A percentile compares a stretch with the other conserved stretches of the same genome.
phyloP scores from a whole-genome alignment of 345 rosid species.

The Hibiscus syriacus region DNA sequence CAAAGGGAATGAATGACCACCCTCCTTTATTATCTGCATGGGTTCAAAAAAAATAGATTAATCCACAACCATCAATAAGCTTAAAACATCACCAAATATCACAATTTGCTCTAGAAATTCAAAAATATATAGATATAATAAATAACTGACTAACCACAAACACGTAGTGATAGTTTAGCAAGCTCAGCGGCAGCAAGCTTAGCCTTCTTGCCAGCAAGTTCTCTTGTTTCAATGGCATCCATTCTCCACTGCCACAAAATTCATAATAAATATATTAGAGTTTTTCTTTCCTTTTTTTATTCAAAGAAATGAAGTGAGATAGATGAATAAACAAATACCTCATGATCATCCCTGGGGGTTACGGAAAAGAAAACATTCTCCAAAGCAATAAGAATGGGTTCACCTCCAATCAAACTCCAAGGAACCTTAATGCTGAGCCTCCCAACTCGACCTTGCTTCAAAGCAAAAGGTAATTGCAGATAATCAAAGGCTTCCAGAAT shows the following conservation, averaged over 20 bases:
- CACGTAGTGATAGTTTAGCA: constrained; percentile 66
- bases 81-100: no score
- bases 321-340: constrained; percentile 26
- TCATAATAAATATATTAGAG: not conserved
- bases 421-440: constrained; percentile 69
- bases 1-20: constrained; percentile 56
- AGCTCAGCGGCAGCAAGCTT: constrained; percentile 94
- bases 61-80: not conserved
- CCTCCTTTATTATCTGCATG: constrained; percentile 69
- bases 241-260: constrained; percentile 53
- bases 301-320: not conserved
- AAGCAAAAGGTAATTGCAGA: constrained; percentile 73
- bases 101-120: not conserved
- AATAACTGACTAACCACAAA: constrained; percentile 51
- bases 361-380: constrained; percentile 73
- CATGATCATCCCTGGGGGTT: constrained; percentile 66
- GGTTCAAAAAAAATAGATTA: constrained; percentile 2
- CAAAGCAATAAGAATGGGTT: constrained; percentile 54
- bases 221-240: constrained; percentile 74
- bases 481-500: constrained; percentile 87
- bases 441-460: constrained; percentile 76
- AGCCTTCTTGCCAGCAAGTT: constrained; percentile 82
- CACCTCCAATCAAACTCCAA: constrained; percentile 77
- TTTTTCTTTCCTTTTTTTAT: not conserved
- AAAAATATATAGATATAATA: no score